These are phyloP conservation scores for Boehmeria nivea DNA, from an alignment of 306 rosid species.

Conservation along the genomic window DNA sequence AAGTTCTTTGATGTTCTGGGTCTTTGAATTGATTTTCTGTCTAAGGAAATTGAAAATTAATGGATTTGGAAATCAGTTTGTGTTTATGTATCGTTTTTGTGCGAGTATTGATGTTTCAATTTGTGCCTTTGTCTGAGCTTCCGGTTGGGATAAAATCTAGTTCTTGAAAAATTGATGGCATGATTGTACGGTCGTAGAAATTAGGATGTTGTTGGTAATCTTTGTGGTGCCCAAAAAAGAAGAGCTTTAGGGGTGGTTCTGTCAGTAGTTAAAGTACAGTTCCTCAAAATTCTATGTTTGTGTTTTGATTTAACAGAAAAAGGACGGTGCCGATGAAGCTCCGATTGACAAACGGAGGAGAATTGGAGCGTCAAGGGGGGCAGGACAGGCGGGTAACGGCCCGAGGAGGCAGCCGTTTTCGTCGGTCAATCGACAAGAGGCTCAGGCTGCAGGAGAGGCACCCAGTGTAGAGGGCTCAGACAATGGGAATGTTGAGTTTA, in stretches of 20 bases:
- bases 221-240: too few relatives aligned
- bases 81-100: not conserved
- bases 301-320: constrained; percentile 41
- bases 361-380: constrained; percentile 46
- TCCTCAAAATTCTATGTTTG: not conserved
- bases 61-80: constrained; percentile 4
- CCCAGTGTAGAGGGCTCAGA: constrained; percentile 36
- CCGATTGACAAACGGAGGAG: constrained; percentile 56
- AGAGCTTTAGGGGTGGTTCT: too few relatives aligned
- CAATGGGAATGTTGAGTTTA: constrained; percentile 41
- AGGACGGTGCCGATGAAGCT: constrained; percentile 43
- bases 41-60: not conserved
- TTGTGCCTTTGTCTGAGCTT: too few relatives aligned
- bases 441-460: constrained; percentile 23
- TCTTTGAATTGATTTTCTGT: not conserved
- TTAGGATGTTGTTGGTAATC: too few relatives aligned
- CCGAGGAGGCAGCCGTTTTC: constrained; percentile 46
- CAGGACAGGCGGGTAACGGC: constrained; percentile 33
- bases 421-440: constrained; percentile 35
- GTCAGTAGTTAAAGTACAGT: not conserved
- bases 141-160: too few relatives aligned
- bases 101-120: too few relatives aligned
- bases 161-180: not conserved
- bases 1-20: not conserved
- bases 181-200: too few relatives aligned